Evolutionary conservation across 176 grass and related monocot genomes (phyloP), one percentile per base, ranked within the genome.

Genomic region (Ensete ventricosum): DNA sequence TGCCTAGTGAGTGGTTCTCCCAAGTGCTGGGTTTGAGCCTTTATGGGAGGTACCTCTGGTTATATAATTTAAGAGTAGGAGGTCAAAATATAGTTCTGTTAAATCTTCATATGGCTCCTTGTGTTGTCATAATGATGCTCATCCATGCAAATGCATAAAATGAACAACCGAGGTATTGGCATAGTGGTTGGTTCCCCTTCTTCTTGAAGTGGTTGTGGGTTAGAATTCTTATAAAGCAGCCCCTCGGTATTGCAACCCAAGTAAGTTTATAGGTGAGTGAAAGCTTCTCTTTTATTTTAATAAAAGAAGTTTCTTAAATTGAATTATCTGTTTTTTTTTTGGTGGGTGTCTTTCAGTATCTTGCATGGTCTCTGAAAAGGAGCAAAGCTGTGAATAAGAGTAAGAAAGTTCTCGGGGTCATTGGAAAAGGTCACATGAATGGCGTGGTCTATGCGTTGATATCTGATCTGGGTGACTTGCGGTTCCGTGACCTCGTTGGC

Each of bases 301-400:
- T 9, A 12, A 19, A 10, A 50, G 10, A 20, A 50, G 8, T 49
- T 19, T 62, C 67, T 26, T 25, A 29, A 10, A 55, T 52, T 73
- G 72, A 22, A 62, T 52, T 6, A 64, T 75, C 1, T 10, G 21
- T 4, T 20, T 9, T 12, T 54, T 49, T 55, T 43, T 79, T 84
- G 23, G 34, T 6, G 34, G 34, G 34, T 43, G 34, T 25, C 13
- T 84, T 81, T 78, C 80, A 98, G 94, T 93, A 82, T 81, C 80
- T 93, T 9, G 88, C 90, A 21, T 98, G 94, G 94, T 98, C 94
- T 12, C 82, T 98, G 63, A 98, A 98, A 80, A 88, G 94, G 80
- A 93, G 94, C 86, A 98, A 98, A 79, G 94, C 94, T 51, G 94
- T 93, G 54, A 93, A 93, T 60, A 87, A 82, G 74, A 83, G 94